Base-by-base conservation (phyloP, 768 basidiomycete genomes). In the Serendipita sp. region DNA sequence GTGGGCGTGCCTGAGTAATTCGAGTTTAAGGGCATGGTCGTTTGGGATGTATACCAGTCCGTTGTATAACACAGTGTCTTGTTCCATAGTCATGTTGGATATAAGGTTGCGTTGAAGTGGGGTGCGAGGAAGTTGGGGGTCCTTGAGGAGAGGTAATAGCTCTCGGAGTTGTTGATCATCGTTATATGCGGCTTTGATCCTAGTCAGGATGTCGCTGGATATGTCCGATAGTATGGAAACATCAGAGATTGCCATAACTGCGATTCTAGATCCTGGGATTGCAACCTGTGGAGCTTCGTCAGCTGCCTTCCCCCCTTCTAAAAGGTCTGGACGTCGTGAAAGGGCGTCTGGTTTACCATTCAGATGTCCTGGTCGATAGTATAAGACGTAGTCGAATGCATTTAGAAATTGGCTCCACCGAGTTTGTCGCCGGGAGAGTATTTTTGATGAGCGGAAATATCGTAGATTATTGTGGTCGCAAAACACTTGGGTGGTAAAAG, bases 381-480 rank as follows among this genome's bases (percentile, higher is more conserved):
- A 4, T 18, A 68, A 38, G 3, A 18, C 60, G 70, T 69, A 71
- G 64, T 71, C 47, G 63, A 70, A 67, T 10, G 58, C 13, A 0
- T 64, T 47, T 3, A 71, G 66, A 52, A 65, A 66, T 7, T 66
- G 60, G 16, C 34, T 63, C 70, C 70, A 70, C 10, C 66, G 63
- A 3, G 67, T 66, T 66, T 71, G 70, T 34, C 70, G 36, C 7
- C 51, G 45, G 45, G 36, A 67, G 16, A 68, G 65, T 23, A 36
- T 64, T 28, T 66, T 32, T 16, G 65, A 41, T 46, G 62, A 66
- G 13, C 41, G 16, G 47, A 71, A 68, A 63, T 69, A 64, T 38
- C 65, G 41, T 13, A 70, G 68, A 47, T 70, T 68, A 32, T 65
- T 65, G 60, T 69, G 68, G 63, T 70, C 69, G 10, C 63, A 51